Conservation (phyloP, 768 basidiomycete species). For the Amanita polypyramis region DNA sequence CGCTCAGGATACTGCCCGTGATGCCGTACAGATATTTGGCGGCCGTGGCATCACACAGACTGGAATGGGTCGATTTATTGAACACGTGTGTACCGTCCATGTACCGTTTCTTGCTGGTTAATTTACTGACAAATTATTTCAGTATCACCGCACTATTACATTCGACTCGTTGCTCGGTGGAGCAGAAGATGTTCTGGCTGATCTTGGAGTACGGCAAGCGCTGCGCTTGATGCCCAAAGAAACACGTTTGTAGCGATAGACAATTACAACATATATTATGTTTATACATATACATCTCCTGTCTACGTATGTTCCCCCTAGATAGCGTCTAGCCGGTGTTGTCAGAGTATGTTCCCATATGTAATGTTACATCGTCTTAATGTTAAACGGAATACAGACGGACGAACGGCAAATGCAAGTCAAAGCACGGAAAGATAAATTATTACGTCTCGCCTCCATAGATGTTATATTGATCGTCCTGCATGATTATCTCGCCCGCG, state of each 20-base stretch:
- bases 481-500: conserved; percentile 14
- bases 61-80: conserved; percentile 71
- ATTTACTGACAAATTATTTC: conserved; percentile 7
- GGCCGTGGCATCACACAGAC: conserved; percentile 78
- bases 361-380: neutral
- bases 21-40: conserved; percentile 61
- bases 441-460: neutral
- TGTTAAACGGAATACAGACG: neutral
- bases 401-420: too few species aligned
- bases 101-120: neutral
- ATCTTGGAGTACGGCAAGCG: conserved; percentile 69
- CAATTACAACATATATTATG: neutral
- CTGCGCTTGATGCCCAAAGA: conserved; percentile 60
- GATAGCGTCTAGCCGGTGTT: neutral
- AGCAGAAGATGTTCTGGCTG: conserved; percentile 62
- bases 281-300: neutral
- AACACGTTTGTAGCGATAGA: conserved; percentile 34
- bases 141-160: conserved; percentile 58
- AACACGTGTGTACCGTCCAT: conserved; percentile 42
- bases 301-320: neutral
- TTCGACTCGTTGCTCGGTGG: conserved; percentile 70
- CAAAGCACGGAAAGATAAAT: neutral
- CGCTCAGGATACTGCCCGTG: conserved; percentile 56
- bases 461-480: conserved; percentile 11
- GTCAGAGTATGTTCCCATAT: neutral